Evolutionary conservation across 208 protist species (phyloP).

Genomic region (Acanthamoeba lenticulata): DNA sequence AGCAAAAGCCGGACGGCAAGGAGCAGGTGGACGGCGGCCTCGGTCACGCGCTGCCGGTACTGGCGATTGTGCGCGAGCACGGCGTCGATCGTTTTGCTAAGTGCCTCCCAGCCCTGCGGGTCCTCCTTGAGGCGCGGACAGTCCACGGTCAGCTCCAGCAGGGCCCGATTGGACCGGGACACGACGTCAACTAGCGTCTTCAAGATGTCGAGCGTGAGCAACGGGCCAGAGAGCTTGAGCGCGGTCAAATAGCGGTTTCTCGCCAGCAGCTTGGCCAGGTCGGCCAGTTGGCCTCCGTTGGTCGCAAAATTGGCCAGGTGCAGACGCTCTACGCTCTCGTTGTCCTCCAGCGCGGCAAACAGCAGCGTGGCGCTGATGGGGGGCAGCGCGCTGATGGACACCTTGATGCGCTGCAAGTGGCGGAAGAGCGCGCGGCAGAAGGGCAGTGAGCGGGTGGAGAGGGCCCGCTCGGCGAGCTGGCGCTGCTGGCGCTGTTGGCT

Average conservation of each 20-base stretch:
- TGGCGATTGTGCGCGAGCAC: neutral
- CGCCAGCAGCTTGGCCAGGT: neutral
- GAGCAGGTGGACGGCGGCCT: neutral
- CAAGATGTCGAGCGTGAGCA: neutral
- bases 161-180: neutral
- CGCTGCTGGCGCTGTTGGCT: too few relatives aligned
- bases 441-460: too few relatives aligned
- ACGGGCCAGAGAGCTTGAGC: neutral
- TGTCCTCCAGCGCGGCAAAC: too few relatives aligned
- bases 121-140: too few relatives aligned
- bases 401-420: too few relatives aligned
- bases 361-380: too few relatives aligned
- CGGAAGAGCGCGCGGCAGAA: too few relatives aligned
- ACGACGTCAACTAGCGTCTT: neutral
- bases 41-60: neutral
- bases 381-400: too few relatives aligned
- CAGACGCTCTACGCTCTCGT: too few relatives aligned
- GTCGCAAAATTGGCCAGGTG: too few relatives aligned
- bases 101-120: neutral
- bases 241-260: neutral
- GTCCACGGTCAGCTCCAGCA: neutral
- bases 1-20: neutral
- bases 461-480: too few relatives aligned
- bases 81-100: neutral
- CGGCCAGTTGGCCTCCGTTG: neutral